These are phyloP conservation scores for Cytospora schulzeri DNA, from an alignment of 2,329 filamentous ascomycete genomes.

Conservation along the genomic window DNA sequence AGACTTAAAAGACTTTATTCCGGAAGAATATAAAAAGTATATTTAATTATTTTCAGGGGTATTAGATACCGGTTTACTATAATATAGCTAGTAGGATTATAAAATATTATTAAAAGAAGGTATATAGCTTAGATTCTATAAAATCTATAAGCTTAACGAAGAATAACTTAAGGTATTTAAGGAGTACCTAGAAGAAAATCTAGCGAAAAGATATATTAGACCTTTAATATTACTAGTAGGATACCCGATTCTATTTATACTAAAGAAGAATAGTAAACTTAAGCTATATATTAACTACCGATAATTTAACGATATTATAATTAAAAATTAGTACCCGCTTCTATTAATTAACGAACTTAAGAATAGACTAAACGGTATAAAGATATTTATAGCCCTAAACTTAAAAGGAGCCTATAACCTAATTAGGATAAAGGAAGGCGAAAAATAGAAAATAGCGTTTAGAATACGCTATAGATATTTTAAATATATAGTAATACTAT, in stretches of 20 bases:
- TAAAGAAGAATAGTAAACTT: not conserved
- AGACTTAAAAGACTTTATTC: not conserved
- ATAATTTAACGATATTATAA: slow-evolving; percentile 6
- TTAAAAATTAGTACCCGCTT: slow-evolving; percentile 7
- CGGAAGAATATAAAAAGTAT: not conserved
- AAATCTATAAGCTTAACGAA: not conserved
- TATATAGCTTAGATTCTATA: not conserved
- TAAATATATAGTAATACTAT: not conserved
- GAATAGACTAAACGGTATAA: too few species aligned
- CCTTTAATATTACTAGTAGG: not conserved
- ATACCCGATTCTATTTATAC: not conserved
- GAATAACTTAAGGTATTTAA: not conserved
- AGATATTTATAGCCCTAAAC: too few species aligned
- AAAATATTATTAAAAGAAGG: not conserved
- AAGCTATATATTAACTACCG: slow-evolving; percentile 4
- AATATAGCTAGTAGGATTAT: not conserved
- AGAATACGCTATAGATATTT: not conserved
- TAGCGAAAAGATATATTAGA: not conserved
- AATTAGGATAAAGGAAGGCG: too few species aligned
- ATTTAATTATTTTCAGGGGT: not conserved
- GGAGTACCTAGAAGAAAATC: not conserved
- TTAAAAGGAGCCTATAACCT: too few species aligned
- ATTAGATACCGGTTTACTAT: not conserved
- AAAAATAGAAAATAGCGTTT: slow-evolving; percentile 10
- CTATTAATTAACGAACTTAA: not conserved